A percentile compares a stretch with the other conserved stretches of the same genome.
These are phyloP conservation scores for Aspergillus carlsbadensis DNA, from an alignment of 495 filamentous ascomycete species.

Conservation along the genomic window DNA sequence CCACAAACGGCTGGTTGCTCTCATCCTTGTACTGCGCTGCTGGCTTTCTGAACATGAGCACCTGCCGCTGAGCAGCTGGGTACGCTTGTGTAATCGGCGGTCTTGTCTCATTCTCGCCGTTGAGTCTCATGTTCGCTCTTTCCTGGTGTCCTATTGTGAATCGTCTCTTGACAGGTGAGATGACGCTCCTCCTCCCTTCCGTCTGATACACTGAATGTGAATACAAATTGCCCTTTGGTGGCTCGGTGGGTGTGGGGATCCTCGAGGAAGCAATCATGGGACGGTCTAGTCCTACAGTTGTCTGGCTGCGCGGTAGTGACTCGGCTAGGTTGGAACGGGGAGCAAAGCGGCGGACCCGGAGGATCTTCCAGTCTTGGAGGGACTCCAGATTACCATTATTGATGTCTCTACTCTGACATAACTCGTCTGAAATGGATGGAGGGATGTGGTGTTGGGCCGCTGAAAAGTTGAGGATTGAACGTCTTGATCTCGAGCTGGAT, in stretches of 20 bases:
- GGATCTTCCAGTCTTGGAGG: not conserved
- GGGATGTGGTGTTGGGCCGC: not conserved
- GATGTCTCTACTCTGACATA: not conserved
- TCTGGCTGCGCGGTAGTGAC: not conserved
- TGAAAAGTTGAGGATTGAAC: not conserved
- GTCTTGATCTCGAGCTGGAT: not conserved
- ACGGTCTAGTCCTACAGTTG: not conserved
- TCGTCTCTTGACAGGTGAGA: slow-evolving; percentile 14
- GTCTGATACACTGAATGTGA: slow-evolving; percentile 18
- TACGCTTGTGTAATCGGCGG: not conserved
- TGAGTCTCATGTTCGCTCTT: not conserved
- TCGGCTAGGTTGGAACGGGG: not conserved
- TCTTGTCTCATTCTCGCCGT: not conserved
- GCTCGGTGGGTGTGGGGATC: slow-evolving; percentile 19
- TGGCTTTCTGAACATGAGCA: not conserved
- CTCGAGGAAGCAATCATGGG: slow-evolving; percentile 8
- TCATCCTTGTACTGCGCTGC: not conserved
- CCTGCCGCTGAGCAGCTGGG: not conserved
- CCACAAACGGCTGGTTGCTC: not conserved
- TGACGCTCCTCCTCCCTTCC: slow-evolving; percentile 18
- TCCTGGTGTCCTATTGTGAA: not conserved
- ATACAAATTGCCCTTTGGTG: slow-evolving; percentile 10
- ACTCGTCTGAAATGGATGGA: not conserved
- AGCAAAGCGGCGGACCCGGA: slow-evolving; percentile 1
- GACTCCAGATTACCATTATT: not conserved